Evolutionary conservation across 768 basidiomycete genomes (phyloP).

Genomic region (Kwoniella mangroviensis): DNA sequence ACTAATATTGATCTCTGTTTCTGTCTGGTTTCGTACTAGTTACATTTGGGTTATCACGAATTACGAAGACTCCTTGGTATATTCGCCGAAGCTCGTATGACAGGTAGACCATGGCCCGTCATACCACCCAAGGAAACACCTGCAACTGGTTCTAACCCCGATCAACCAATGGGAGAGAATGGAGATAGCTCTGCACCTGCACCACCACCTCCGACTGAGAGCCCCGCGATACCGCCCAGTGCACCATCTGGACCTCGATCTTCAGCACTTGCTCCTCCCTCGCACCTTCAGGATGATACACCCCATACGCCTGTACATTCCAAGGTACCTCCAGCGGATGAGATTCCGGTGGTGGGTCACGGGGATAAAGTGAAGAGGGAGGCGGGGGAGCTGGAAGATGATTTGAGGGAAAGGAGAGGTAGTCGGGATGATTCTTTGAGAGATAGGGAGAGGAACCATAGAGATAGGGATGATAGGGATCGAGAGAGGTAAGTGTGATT

Average conservation of each 20-base stretch:
- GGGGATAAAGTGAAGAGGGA: constrained; percentile 55
- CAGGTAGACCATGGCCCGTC: constrained; percentile 60
- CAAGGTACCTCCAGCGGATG: constrained; percentile 56
- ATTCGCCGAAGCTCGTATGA: constrained; percentile 83
- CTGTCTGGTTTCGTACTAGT: constrained; percentile 63
- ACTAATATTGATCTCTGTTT: neutral
- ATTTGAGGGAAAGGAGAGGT: constrained; percentile 42
- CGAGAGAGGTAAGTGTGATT: neutral
- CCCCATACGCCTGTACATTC: constrained; percentile 47
- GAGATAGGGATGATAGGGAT: constrained; percentile 33
- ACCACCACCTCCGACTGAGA: constrained; percentile 6
- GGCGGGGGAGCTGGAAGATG: constrained; percentile 53
- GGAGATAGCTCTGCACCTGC: constrained; percentile 1
- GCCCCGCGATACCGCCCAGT: constrained; percentile 29
- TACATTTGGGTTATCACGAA: constrained; percentile 99
- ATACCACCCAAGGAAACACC: constrained; percentile 20
- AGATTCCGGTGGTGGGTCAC: constrained; percentile 58
- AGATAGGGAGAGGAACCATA: constrained; percentile 63
- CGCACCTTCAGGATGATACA: constrained; percentile 21
- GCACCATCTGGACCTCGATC: constrained; percentile 43
- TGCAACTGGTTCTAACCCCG: constrained; percentile 6
- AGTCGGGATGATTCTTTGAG: constrained; percentile 63
- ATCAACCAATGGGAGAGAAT: constrained; percentile 8
- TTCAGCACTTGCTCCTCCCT: constrained; percentile 25
- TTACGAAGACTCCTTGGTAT: constrained; percentile 89